These are phyloP conservation scores for Hyaloscypha bicolor DNA, from an alignment of 495 filamentous ascomycete genomes.

Conservation along the genomic window DNA sequence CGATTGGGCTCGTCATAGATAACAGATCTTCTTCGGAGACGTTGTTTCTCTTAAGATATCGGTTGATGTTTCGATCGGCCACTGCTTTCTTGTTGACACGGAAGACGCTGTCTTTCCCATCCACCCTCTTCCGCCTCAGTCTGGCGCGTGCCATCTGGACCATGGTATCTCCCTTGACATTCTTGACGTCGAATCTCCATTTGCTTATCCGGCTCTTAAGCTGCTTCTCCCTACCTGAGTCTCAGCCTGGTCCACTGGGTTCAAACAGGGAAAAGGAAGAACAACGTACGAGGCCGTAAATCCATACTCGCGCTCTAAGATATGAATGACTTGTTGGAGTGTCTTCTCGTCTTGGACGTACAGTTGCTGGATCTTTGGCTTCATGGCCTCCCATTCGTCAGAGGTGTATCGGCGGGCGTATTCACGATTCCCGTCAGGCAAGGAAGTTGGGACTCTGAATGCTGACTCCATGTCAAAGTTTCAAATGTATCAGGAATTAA, in stretches of 20 bases:
- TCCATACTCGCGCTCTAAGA: neutral
- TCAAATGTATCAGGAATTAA: neutral
- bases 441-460: neutral
- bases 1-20: conserved; percentile 1
- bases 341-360: neutral
- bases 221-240: neutral
- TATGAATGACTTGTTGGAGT: neutral
- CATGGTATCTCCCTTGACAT: neutral
- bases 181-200: conserved; percentile 5
- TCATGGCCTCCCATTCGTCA: neutral
- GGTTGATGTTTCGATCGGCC: neutral
- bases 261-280: neutral
- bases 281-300: neutral
- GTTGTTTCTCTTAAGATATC: neutral
- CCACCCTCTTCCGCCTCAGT: neutral
- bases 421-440: neutral
- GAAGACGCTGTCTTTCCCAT: neutral
- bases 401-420: neutral
- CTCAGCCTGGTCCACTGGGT: neutral
- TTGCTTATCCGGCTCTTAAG: neutral
- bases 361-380: neutral
- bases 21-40: neutral
- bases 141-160: neutral
- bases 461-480: neutral
- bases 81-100: neutral